Conservation (phyloP, 2,329 filamentous ascomycete genomes). For the Botrytis cinerea region DNA sequence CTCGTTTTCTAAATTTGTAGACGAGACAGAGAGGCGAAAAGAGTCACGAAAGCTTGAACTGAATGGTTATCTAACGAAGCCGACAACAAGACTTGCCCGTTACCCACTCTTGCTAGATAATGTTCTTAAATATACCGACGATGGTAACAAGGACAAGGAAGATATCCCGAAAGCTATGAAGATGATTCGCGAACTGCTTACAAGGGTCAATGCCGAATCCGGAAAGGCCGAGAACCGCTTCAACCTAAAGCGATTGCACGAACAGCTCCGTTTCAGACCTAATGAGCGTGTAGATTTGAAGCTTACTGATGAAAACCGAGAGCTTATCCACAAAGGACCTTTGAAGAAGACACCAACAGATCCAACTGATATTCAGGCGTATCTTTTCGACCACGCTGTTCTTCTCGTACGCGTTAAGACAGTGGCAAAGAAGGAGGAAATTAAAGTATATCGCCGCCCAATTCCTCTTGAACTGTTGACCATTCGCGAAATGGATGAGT, state of each 20-base stretch:
- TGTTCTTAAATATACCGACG: conserved; percentile 86
- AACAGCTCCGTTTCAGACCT: conserved; percentile 85
- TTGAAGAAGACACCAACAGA: conserved; percentile 93
- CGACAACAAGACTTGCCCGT: conserved; percentile 89
- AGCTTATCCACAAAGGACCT: conserved; percentile 90
- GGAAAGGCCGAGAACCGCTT: conserved; percentile 98
- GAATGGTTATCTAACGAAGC: conserved; percentile 97
- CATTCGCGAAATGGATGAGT: conserved; percentile 96
- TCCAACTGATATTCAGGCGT: conserved; percentile 86
- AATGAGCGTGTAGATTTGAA: conserved; percentile 93
- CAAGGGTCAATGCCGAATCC: conserved; percentile 88
- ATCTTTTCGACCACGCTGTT: conserved; percentile 94
- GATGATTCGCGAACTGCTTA: conserved; percentile 83
- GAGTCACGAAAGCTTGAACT: conserved; percentile 95
- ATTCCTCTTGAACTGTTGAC: conserved; percentile 92
- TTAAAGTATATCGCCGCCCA: conserved; percentile 90
- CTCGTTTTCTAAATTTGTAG: conserved; percentile 86
- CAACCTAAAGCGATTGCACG: conserved; percentile 88
- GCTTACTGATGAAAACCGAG: conserved; percentile 87
- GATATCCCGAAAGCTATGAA: conserved; percentile 88
- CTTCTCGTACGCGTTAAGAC: conserved; percentile 88
- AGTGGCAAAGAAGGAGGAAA: conserved; percentile 89
- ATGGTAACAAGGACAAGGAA: conserved; percentile 84
- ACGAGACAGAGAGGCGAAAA: conserved; percentile 93
- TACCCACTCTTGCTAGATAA: conserved; percentile 92